Conservation (phyloP, 495 filamentous ascomycete genomes). For the Jackrogersella multiformis region DNA sequence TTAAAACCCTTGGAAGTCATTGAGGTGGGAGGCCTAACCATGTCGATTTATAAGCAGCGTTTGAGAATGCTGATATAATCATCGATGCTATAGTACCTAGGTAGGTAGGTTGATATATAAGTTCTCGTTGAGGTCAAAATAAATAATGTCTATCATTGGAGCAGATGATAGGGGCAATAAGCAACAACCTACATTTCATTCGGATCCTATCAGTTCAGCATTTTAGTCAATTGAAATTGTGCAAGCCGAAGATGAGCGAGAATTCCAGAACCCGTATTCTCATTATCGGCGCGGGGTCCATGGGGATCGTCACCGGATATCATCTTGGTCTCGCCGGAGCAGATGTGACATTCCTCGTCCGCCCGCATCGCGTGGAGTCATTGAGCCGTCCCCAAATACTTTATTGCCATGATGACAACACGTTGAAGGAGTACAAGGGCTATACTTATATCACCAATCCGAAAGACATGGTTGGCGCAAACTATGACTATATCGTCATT, state of each 20-base stretch:
- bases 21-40: too few species aligned
- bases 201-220: neutral
- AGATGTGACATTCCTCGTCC: slow-evolving; percentile 36
- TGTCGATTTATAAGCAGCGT: too few species aligned
- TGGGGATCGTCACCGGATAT: slow-evolving; percentile 29
- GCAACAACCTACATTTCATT: neutral
- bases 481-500: slow-evolving; percentile 23
- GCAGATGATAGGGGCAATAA: too few species aligned
- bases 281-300: slow-evolving; percentile 25
- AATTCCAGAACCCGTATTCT: slow-evolving; percentile 18
- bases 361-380: slow-evolving; percentile 19
- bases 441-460: slow-evolving; percentile 22
- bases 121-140: too few species aligned
- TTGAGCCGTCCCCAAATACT: slow-evolving; percentile 30
- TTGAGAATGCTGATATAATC: too few species aligned
- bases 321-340: slow-evolving; percentile 19
- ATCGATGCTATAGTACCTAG: too few species aligned
- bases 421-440: slow-evolving; percentile 19
- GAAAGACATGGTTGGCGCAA: slow-evolving; percentile 7
- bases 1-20: too few species aligned
- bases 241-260: slow-evolving; percentile 11
- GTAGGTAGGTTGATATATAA: too few species aligned
- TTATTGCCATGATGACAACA: slow-evolving; percentile 34
- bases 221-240: neutral
- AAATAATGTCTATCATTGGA: too few species aligned